phyloP scores from a whole-genome alignment of 225 moss, liverwort and hornwort species.

The Ulota crispa region DNA sequence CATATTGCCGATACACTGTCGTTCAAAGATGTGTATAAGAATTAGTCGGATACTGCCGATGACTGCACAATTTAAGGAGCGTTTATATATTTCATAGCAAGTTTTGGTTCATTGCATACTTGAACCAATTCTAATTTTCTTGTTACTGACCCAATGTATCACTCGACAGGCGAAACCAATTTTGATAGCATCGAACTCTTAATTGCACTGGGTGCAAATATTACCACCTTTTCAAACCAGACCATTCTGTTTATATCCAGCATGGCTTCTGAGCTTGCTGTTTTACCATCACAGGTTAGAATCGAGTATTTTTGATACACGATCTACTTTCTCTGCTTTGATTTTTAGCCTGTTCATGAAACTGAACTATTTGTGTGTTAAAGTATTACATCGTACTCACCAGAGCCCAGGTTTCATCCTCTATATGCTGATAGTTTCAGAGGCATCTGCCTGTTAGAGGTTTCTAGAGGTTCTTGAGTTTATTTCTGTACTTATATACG shows the following conservation, averaged over 20 bases:
- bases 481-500: slow-evolving; percentile 17
- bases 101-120: background rate
- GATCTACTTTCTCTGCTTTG: slow-evolving; percentile 18
- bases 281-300: slow-evolving; percentile 68
- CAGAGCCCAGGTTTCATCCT: slow-evolving; percentile 11
- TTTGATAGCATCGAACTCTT: slow-evolving; percentile 70
- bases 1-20: background rate
- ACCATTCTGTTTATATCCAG: slow-evolving; percentile 60
- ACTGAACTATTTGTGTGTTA: background rate
- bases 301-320: background rate
- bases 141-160: slow-evolving; percentile 9
- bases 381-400: background rate
- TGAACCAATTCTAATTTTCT: background rate
- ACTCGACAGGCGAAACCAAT: slow-evolving; percentile 41
- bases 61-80: background rate
- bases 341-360: slow-evolving; percentile 1
- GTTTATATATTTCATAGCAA: background rate
- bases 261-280: slow-evolving; percentile 62
- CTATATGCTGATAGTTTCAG: background rate
- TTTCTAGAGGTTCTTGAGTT: slow-evolving; percentile 17
- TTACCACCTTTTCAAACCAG: slow-evolving; percentile 54
- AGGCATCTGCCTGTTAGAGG: background rate
- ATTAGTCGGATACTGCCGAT: background rate
- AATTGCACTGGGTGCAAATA: slow-evolving; percentile 62
- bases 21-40: background rate